Base-by-base conservation (phyloP, 495 filamentous ascomycete species). In the Tricharina praecox region DNA sequence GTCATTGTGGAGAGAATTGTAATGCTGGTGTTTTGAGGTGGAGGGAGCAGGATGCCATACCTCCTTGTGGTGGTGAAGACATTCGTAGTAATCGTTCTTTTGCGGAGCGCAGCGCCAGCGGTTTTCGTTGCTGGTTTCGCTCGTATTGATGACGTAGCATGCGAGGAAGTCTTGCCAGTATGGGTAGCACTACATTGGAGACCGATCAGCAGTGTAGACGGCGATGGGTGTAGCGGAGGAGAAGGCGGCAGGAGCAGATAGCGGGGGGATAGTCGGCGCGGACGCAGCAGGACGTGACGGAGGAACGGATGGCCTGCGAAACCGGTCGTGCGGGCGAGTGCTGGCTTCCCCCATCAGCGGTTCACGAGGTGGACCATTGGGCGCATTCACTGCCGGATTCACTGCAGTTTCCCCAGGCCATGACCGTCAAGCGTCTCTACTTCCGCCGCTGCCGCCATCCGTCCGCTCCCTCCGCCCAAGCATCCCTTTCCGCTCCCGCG, bases 31-130 rank as follows among this genome's bases (percentile, higher is more conserved):
- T n/a, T n/a, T n/a, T n/a, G n/a, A n/a, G n/a, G n/a, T n/a, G 34
- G 9, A 37, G 34, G 18, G 34, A 15, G 7, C 8, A 45, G 9
- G 36, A 28, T 32, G 44, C 65, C 74, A 54, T 55, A 94, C 90
- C 84, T 97, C 90, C 69, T 96, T 95, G 67, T 74, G 81, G 71
- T 97, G 90, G 63, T 97, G 88, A 61, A 97, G 71, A 69, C 92
- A 97, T 70, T 97, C 90, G 66, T 93, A 83, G 71, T 96, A 96
- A 60, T 99, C 90, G 61, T 96, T 90, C 53, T 93, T 68, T 25
- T 77, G 78, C n/a, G 82, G 83, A 33, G 72, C 61, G 64, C 90
- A 99, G 70, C 93, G 94, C 69, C 77, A 81, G 68, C 83, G 88
- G 37, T 86, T 86, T 8, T 75, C 70, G 46, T 75, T 72, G 57